Percentiles rank a stretch among this genome's conserved stretches.
Evolutionary conservation across 2,329 filamentous ascomycete genomes (phyloP).

Genomic region (Arachnomyces sp.): DNA sequence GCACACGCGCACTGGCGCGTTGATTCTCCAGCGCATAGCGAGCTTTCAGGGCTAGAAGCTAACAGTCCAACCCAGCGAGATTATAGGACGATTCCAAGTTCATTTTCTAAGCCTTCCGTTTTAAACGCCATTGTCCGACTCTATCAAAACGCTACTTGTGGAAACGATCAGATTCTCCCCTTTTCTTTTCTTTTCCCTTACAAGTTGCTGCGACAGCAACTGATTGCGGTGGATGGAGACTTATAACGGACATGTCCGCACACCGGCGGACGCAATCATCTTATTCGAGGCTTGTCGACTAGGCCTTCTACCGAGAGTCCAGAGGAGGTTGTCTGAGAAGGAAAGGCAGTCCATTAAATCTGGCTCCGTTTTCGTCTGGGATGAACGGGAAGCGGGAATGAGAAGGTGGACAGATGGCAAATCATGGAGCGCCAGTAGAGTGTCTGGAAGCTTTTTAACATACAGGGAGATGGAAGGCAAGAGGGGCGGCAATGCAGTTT

Average conservation of each 20-base stretch:
- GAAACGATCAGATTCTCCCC: background rate
- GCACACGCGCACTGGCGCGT: too few relatives aligned
- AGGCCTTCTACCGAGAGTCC: slow-evolving; percentile 81
- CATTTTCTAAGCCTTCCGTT: too few relatives aligned
- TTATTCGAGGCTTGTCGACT: slow-evolving; percentile 95
- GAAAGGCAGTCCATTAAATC: slow-evolving; percentile 93
- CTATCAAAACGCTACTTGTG: too few relatives aligned
- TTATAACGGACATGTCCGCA: slow-evolving; percentile 88
- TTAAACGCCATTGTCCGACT: too few relatives aligned
- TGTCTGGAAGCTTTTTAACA: slow-evolving; percentile 93
- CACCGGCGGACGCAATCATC: slow-evolving; percentile 93
- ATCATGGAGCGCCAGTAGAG: slow-evolving; percentile 95
- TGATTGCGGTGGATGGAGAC: slow-evolving; percentile 66
- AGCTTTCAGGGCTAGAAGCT: too few relatives aligned
- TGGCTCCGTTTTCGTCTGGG: slow-evolving; percentile 99
- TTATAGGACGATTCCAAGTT: too few relatives aligned
- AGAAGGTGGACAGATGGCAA: slow-evolving; percentile 97
- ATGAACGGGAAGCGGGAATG: slow-evolving; percentile 97
- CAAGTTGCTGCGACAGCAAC: background rate
- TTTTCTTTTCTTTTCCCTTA: background rate
- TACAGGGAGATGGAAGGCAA: slow-evolving; percentile 99
- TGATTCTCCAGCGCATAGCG: too few relatives aligned
- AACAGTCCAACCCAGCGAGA: too few relatives aligned
- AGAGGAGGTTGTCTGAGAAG: slow-evolving; percentile 89
- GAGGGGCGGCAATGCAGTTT: slow-evolving; percentile 66